Evolutionary conservation across 305 asterid species (phyloP), one percentile per base, ranked within the genome.

Genomic region (Caryopteris hybrid): DNA sequence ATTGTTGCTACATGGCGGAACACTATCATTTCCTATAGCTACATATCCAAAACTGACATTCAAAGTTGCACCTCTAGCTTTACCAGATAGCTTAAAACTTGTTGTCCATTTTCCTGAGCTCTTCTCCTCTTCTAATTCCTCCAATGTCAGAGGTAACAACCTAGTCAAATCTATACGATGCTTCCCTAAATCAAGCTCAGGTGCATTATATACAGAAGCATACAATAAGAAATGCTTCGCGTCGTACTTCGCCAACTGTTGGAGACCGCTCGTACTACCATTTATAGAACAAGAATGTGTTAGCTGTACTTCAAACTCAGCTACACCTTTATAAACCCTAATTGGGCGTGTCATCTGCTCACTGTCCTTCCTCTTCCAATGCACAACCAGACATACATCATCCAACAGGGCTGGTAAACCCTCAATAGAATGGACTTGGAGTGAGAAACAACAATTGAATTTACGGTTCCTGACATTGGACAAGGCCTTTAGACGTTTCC

Each of bases 91-190:
- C 77, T 74, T 79, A 76, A 82, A 94, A 78, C 97, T 91, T 74
- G 99, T 94, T 22, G 92, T 82, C 99, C 99, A 94, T 58, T 79
- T 94, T 52, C 97, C 98, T 0, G 89, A 79, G 81, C 84, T 85
- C 77, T 83, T 94, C 84, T 94, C 99, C 69, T 86, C 93, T 58
- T 87, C 95, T 71, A 94, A 75, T 56, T 94, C 99, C 81, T 91
- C 98, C 65, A 89, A 68, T 8, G 95, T 87, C 64, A 94, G 82
- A 71, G 98, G 99, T 75, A 94, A 95, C 79, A 94, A 73, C 78
- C 99, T 80, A 12, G 97, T 88, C 71, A 94, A 77, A 67, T 94
- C 97, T 36, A 91, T 72, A 45, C 88, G 85, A 74, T 91, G 95
- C 82, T 83, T 87, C 63, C 97, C 98, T 74, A 94, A 85, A 71